Evolutionary conservation across 345 rosid genomes (phyloP), one percentile per base, ranked within the genome.

Genomic region (Lumnitzera littorea): DNA sequence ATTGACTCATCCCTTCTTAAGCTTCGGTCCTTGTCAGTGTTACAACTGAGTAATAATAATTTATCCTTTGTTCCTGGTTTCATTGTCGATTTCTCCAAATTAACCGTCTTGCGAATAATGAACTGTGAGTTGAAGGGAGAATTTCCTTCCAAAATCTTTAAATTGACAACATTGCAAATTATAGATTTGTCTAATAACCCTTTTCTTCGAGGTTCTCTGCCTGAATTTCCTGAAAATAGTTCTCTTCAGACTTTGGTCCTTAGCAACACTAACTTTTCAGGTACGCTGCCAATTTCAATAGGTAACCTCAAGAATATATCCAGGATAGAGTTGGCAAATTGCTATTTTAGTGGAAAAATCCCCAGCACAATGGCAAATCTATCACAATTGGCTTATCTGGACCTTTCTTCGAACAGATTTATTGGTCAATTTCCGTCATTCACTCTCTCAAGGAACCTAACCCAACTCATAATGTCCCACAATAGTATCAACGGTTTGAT

Each of bases 211-310:
- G 89, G 76, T 5, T 23, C 62, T 12, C 41, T 78, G 49, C 65
- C 74, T 0, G 29, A 60, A 0, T 60, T 69, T 53, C 55, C 43
- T 1, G 8, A 4, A 14, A 58, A 61, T 57, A 10, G 11, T 20
- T 68, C 78, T 62, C 70, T 83, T 24, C 52, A 27, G 58, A 66
- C 16, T 3, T 15, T 78, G 16, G 5, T 16, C 15, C 75, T 80
- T 12, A 29, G 65, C 12, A 0, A 2, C 3, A 78, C 85, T 3
- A 70, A 15, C 0, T 65, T 78, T 57, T 67, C 74, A 0, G 80
- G 83, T 23, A 11, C 20, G 5, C 12, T 80, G 20, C 83, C 83
- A 1, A 61, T 56, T 24, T 78, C 88, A 46, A 68, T 78, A 2
- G 68, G 72, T 1, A 58, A 53, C 7, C 66, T 76, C 2, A 15